Conservation (phyloP, 139 green algal species). For the Yamagishiella unicocca region DNA sequence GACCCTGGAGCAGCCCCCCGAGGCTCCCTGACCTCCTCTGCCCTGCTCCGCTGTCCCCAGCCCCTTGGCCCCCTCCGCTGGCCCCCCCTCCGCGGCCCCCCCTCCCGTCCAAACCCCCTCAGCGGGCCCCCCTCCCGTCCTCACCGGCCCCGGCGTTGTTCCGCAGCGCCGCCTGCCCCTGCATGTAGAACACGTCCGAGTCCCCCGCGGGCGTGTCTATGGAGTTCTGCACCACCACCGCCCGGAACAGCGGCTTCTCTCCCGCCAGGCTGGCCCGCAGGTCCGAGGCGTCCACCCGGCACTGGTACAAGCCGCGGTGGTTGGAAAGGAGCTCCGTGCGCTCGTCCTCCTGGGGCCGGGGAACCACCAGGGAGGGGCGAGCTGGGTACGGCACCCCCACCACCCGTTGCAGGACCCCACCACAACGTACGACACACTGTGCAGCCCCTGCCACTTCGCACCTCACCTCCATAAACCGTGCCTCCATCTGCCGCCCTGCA, state of each 20-base stretch:
- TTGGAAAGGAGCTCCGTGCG: constrained; percentile 8
- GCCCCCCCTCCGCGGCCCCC: background rate
- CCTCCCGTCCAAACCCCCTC: background rate
- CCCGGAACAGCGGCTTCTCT: constrained; percentile 23
- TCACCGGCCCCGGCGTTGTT: constrained; percentile 26
- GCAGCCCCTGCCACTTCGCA: too few species aligned
- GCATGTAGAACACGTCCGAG: constrained; percentile 4
- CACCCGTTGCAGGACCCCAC: too few species aligned
- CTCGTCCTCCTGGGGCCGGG: background rate
- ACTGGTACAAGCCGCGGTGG: constrained; percentile 34
- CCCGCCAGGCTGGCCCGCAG: background rate
- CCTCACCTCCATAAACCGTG: too few species aligned
- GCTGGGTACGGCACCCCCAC: too few species aligned
- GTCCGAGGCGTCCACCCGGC: constrained; percentile 19
- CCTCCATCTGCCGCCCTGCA: too few species aligned
- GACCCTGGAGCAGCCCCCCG: too few species aligned
- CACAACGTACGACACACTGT: too few species aligned
- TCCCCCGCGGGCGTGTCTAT: constrained; percentile 35
- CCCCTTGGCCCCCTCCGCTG: background rate
- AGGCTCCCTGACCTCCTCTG: too few species aligned
- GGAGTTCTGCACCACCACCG: constrained; percentile 33
- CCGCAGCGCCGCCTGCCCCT: constrained; percentile 43
- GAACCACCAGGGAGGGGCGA: too few species aligned
- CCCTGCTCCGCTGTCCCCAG: background rate
- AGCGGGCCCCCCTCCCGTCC: background rate